phyloP scores from a whole-genome alignment of 345 rosid species.

The Pugionium cornutum region DNA sequence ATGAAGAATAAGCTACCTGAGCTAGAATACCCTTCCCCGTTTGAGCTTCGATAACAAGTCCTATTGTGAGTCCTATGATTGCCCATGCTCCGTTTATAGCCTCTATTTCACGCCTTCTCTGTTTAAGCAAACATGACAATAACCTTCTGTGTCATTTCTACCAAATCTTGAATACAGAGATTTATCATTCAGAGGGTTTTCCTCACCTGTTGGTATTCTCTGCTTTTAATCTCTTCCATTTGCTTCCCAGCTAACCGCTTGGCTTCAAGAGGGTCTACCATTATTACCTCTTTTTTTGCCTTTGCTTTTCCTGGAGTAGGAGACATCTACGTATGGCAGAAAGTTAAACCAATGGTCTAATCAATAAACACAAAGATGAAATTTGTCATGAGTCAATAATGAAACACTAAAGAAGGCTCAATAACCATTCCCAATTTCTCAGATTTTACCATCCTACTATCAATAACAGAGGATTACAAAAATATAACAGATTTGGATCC shows the following conservation, averaged over 20 bases:
- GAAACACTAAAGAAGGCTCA: neutral
- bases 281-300: constrained; percentile 48
- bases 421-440: neutral
- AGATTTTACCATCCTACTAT: neutral
- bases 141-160: no score
- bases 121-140: no score
- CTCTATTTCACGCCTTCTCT: constrained; percentile 80
- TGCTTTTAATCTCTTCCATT: constrained; percentile 62
- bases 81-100: constrained; percentile 97
- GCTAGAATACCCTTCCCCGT: constrained; percentile 64
- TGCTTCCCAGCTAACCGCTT: constrained; percentile 79
- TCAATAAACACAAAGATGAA: neutral
- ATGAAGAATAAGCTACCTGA: constrained; percentile 52
- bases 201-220: constrained; percentile 45
- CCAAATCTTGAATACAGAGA: no score
- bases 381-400: neutral
- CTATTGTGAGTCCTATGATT: constrained; percentile 79
- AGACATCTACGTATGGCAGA: constrained; percentile 23
- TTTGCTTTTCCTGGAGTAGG: constrained; percentile 47
- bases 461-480: neutral
- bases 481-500: constrained; percentile 7
- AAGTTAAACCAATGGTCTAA: constrained; percentile 3
- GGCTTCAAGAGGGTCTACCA: constrained; percentile 96
- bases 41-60: constrained; percentile 80
- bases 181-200: no score